A percentile compares a stretch with the other conserved stretches of the same genome.
Evolutionary conservation across 257 asterid genomes (phyloP).

Genomic region (Gentiana dahurica): DNA sequence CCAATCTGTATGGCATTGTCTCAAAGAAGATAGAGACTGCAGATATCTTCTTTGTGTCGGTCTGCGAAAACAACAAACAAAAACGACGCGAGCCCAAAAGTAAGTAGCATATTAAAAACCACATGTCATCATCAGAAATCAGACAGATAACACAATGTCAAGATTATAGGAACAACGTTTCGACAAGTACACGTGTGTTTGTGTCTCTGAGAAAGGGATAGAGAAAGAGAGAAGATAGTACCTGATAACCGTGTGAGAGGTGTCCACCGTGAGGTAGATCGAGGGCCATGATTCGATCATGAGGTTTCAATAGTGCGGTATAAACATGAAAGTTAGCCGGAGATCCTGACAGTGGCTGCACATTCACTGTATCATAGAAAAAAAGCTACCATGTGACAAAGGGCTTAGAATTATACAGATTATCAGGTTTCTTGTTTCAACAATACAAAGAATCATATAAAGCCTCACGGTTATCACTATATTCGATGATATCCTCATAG

Average conservation of each 20-base stretch:
- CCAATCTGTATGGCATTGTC: constrained; percentile 88
- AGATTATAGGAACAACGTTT: too few relatives aligned
- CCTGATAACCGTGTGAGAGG: constrained; percentile 61
- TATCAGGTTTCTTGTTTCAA: background rate
- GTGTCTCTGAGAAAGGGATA: background rate
- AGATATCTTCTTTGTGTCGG: constrained; percentile 87
- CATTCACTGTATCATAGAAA: constrained; percentile 30
- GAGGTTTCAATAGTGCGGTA: constrained; percentile 70
- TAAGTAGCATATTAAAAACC: too few relatives aligned
- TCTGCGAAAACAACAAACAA: constrained; percentile 13
- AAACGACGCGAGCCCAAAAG: background rate
- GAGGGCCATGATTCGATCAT: constrained; percentile 73
- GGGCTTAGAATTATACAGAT: background rate
- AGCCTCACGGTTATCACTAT: too few relatives aligned
- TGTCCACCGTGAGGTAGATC: constrained; percentile 88
- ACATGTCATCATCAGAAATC: too few relatives aligned
- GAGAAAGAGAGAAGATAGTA: background rate
- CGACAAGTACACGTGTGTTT: background rate
- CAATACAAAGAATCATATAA: background rate
- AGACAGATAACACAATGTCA: too few relatives aligned
- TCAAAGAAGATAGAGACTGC: constrained; percentile 84
- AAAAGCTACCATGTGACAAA: background rate
- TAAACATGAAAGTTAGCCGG: constrained; percentile 79
- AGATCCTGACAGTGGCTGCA: constrained; percentile 65
- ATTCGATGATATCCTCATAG: too few relatives aligned